phyloP scores from a whole-genome alignment of 2,329 filamentous ascomycete species.

The Fusarium sterilihyphosum region DNA sequence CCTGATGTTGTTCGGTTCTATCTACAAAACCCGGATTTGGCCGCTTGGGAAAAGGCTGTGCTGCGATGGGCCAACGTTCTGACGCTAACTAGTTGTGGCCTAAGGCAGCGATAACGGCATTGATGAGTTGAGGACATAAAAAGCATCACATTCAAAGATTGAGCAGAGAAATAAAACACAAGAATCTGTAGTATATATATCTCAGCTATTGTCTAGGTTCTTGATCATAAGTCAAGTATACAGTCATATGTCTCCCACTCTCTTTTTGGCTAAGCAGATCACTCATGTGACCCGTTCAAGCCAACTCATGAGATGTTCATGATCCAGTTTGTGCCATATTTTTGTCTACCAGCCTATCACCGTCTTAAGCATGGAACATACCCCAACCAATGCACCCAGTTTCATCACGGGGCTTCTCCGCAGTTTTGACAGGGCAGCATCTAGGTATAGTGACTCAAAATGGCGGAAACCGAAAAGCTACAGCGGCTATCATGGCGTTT shows the following conservation, averaged over 20 bases:
- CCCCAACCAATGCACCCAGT: slow-evolving; percentile 22
- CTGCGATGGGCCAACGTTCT: slow-evolving; percentile 33
- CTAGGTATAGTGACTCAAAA: slow-evolving; percentile 31
- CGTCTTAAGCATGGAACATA: slow-evolving; percentile 2
- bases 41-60: slow-evolving; percentile 51
- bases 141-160: neutral
- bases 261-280: neutral
- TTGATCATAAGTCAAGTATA: no score
- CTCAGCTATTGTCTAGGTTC: neutral
- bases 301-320: neutral
- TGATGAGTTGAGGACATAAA: neutral
- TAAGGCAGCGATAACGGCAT: slow-evolving; percentile 49
- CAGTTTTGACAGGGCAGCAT: slow-evolving; percentile 23
- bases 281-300: neutral
- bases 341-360: neutral
- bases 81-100: slow-evolving; percentile 48
- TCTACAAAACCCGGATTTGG: slow-evolving; percentile 51
- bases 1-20: slow-evolving; percentile 48
- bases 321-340: neutral
- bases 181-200: neutral
- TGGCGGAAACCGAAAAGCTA: slow-evolving; percentile 13
- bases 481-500: neutral
- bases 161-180: neutral
- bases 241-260: neutral
- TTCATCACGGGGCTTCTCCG: slow-evolving; percentile 39